Evolutionary conservation across 2,329 filamentous ascomycete species (phyloP).

Genomic region (Aureobasidium sp.): DNA sequence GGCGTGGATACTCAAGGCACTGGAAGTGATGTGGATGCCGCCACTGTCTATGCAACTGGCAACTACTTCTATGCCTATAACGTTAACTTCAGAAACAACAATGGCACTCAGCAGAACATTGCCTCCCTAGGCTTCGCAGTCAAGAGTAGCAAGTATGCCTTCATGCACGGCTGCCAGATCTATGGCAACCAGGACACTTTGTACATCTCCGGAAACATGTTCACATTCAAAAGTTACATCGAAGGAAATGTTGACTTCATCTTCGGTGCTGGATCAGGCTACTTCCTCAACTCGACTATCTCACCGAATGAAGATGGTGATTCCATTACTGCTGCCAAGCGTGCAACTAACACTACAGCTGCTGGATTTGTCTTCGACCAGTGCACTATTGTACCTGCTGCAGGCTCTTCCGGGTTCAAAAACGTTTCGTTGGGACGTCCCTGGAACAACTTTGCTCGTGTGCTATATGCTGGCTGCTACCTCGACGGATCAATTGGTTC

Average conservation of each 20-base stretch:
- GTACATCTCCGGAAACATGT: slow-evolving; percentile 29
- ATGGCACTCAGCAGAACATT: slow-evolving; percentile 29
- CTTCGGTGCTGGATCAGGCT: slow-evolving; percentile 34
- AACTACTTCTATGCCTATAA: slow-evolving; percentile 34
- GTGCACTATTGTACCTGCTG: slow-evolving; percentile 24
- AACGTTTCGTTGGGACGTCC: slow-evolving; percentile 18
- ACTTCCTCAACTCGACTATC: slow-evolving; percentile 34
- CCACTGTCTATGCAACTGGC: slow-evolving; percentile 32
- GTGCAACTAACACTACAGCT: slow-evolving; percentile 29
- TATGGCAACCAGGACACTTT: slow-evolving; percentile 32
- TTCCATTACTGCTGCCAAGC: slow-evolving; percentile 32
- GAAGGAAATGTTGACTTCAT: slow-evolving; percentile 37
- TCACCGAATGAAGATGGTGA: slow-evolving; percentile 28
- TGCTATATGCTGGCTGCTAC: slow-evolving; percentile 18
- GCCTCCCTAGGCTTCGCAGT: slow-evolving; percentile 34
- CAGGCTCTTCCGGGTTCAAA: slow-evolving; percentile 23
- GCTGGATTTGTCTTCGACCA: slow-evolving; percentile 32
- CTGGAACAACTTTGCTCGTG: slow-evolving; percentile 18
- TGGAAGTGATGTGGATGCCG: slow-evolving; percentile 29
- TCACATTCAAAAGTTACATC: slow-evolving; percentile 32
- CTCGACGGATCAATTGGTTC: slow-evolving; percentile 15
- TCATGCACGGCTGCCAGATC: slow-evolving; percentile 29
- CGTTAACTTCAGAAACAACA: slow-evolving; percentile 33
- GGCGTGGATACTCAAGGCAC: slow-evolving; percentile 31
- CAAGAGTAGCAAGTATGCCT: slow-evolving; percentile 33